phyloP scores from a whole-genome alignment of 768 basidiomycete species.

The Daedaleopsis sinensis region DNA sequence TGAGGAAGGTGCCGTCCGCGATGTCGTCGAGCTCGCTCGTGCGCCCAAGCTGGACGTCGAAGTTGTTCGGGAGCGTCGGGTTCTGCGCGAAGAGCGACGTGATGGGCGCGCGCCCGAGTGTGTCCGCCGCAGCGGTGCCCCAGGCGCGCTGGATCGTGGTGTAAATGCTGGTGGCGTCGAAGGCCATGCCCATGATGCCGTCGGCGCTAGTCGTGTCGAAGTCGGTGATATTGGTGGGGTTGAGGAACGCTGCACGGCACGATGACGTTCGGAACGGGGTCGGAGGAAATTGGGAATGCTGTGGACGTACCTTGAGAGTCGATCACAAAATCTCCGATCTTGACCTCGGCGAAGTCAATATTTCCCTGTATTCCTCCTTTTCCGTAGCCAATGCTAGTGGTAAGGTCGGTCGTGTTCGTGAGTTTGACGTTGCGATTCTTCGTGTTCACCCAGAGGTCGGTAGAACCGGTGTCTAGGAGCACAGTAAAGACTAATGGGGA shows the following conservation, averaged over 20 bases:
- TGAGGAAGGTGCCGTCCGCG: slow-evolving; percentile 31
- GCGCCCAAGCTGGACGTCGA: slow-evolving; percentile 32
- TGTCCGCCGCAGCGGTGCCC: slow-evolving; percentile 16
- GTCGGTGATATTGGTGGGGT: slow-evolving; percentile 36
- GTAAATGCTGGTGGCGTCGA: slow-evolving; percentile 75
- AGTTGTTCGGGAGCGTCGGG: slow-evolving; percentile 24
- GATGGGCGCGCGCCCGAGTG: slow-evolving; percentile 25
- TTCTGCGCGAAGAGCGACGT: slow-evolving; percentile 28
- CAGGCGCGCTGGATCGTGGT: slow-evolving; percentile 8
- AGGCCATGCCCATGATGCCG: slow-evolving; percentile 81
- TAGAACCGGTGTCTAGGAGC: slow-evolving; percentile 38
- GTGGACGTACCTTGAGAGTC: slow-evolving; percentile 72
- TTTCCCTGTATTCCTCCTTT: slow-evolving; percentile 41
- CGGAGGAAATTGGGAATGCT: slow-evolving; percentile 45
- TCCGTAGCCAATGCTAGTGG: slow-evolving; percentile 39
- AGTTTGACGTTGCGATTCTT: slow-evolving; percentile 24
- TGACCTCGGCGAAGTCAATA: slow-evolving; percentile 39
- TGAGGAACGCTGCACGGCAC: slow-evolving; percentile 54
- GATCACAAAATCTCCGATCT: slow-evolving; percentile 41
- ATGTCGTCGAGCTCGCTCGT: slow-evolving; percentile 24
- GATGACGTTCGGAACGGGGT: slow-evolving; percentile 45
- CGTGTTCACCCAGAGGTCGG: slow-evolving; percentile 36
- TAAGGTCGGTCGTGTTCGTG: slow-evolving; percentile 34
- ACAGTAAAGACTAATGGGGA: slow-evolving; percentile 29
- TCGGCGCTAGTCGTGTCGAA: slow-evolving; percentile 69